A percentile compares a stretch with the other conserved stretches of the same genome.
These are phyloP conservation scores for Lentinula detonsa DNA, from an alignment of 768 basidiomycete genomes.

Conservation along the genomic window DNA sequence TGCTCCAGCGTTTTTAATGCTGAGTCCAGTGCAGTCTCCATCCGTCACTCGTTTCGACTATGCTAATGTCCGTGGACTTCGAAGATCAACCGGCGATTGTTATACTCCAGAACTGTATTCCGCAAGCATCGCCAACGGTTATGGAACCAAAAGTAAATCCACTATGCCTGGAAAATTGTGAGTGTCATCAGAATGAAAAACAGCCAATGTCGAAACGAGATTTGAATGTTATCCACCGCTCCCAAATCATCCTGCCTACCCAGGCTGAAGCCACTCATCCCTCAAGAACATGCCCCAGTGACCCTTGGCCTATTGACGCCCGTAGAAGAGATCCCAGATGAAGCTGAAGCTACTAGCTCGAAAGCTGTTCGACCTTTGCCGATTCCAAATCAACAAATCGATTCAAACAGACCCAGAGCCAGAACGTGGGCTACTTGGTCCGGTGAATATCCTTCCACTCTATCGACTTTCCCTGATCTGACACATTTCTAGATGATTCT, in stretches of 20 bases:
- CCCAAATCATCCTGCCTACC: neutral
- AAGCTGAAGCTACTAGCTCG: neutral
- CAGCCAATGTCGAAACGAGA: neutral
- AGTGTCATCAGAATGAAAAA: neutral
- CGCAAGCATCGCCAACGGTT: neutral
- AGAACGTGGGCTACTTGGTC: neutral
- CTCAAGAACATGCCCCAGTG: neutral
- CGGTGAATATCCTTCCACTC: neutral
- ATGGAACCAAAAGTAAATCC: neutral
- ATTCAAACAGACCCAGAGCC: neutral
- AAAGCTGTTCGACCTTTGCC: neutral
- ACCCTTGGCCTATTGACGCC: conserved; percentile 2
- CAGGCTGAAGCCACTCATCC: conserved; percentile 1
- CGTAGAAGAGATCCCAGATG: neutral
- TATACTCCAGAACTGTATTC: neutral
- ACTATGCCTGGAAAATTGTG: neutral
- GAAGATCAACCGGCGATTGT: neutral
- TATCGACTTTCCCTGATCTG: neutral
- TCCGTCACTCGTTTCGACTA: neutral
- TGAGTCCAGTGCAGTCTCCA: neutral
- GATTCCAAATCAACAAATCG: neutral
- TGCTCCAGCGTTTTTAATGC: neutral
- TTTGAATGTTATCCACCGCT: neutral
- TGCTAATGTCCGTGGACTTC: neutral
- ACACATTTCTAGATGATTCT: neutral